Evolutionary conservation across 805 yeast genomes (phyloP).

Genomic region (Ogataea minuta): DNA sequence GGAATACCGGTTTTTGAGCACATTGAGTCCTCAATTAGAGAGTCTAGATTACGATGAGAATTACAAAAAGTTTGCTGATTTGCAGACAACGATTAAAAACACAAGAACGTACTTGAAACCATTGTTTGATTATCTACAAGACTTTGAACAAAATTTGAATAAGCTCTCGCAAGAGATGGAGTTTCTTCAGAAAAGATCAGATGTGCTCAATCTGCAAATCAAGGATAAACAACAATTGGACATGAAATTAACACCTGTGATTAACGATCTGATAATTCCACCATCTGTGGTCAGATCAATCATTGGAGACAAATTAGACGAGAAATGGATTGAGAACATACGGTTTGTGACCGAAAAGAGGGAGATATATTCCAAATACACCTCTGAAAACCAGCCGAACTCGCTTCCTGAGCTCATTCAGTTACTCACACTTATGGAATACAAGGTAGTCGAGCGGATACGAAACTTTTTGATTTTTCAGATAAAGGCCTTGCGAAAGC

Average conservation of each 20-base stretch:
- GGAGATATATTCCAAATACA: conserved; percentile 48
- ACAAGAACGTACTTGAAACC: conserved; percentile 45
- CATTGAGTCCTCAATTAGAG: conserved; percentile 16
- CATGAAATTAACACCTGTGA: conserved; percentile 63
- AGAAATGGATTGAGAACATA: conserved; percentile 66
- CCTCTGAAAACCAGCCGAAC: conserved; percentile 15
- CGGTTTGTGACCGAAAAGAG: conserved; percentile 56
- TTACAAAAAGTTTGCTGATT: conserved; percentile 24
- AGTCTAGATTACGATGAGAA: conserved; percentile 16
- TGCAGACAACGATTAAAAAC: conserved; percentile 28
- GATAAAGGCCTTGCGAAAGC: conserved; percentile 66
- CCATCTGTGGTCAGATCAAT: conserved; percentile 65
- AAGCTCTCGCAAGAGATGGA: conserved; percentile 61
- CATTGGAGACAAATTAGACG: conserved; percentile 52
- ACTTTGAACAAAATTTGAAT: conserved; percentile 58
- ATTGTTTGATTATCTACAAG: conserved; percentile 48
- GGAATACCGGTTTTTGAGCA: conserved; percentile 24
- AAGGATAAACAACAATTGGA: conserved; percentile 48
- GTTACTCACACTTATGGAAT: conserved; percentile 50
- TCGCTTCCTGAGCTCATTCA: conserved; percentile 26
- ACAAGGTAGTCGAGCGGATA: conserved; percentile 70
- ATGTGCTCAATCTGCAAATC: conserved; percentile 46
- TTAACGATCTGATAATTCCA: conserved; percentile 71
- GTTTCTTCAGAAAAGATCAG: conserved; percentile 53
- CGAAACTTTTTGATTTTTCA: conserved; percentile 64